Base-by-base conservation (phyloP, 129 eudicot genomes). In the Sambucus nigra region DNA sequence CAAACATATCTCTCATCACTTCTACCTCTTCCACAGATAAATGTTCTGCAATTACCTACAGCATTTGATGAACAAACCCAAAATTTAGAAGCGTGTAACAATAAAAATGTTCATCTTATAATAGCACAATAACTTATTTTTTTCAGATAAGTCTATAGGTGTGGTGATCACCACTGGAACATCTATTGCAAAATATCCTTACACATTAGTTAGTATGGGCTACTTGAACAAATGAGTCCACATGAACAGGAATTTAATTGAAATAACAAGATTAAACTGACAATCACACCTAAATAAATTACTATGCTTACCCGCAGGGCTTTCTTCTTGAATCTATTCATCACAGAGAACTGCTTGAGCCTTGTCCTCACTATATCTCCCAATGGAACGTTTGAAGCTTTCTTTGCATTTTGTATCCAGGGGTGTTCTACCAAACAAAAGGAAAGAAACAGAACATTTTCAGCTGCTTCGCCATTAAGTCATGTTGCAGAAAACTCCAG, bases 1-100 rank as follows among this genome's bases (percentile, higher is more conserved):
- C 59, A 55, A 91, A 91, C 98, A 91, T 91, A 38, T 91, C 98
- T 71, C 69, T 67, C 12, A 91, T 86, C 29, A 86, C 95, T 73
- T 91, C 98, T 57, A 85, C 82, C 70, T 91, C 98, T 72, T 85
- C 98, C 42, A 85, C 70, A 5, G 94, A 65, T 57, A 91, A 70
- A 81, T 91, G 98, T 53, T 91, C 98, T 11, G 95, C 98, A 53
- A 91, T 91, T 51, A 91, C 98, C 98, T 85, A 59, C 48, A 71
- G 13, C 53, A 60, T 68, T 69, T 49, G 23, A 48, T 51, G 39
- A 62, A 56, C 29, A 56, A 47, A 38, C 11, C 21, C 21, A 46
- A n/a, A n/a, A n/a, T n/a, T n/a, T n/a, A n/a, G n/a, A n/a, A n/a
- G n/a, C n/a, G n/a, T n/a, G n/a, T n/a, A n/a, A n/a, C n/a, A n/a